Evolutionary conservation across 768 basidiomycete genomes (phyloP).

Genomic region (Lyophyllum atratum): DNA sequence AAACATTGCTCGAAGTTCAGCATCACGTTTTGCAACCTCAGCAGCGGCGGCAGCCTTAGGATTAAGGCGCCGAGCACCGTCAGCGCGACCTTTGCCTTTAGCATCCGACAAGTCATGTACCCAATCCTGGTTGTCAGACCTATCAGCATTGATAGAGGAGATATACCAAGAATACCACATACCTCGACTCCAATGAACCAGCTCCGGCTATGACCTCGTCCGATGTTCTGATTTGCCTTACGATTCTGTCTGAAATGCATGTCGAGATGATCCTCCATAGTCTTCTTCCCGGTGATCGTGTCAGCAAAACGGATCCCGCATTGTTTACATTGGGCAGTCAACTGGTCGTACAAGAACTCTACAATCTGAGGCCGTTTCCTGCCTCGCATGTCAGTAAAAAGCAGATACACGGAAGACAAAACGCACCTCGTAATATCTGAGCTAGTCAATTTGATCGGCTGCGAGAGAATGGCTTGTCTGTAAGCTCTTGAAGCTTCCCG

Average conservation of each 20-base stretch:
- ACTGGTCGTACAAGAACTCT: conserved; percentile 71
- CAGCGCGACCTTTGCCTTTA: conserved; percentile 71
- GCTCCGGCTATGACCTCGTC: conserved; percentile 84
- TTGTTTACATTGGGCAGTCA: conserved; percentile 88
- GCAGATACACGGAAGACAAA: neutral
- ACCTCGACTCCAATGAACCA: conserved; percentile 90
- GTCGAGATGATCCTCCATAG: conserved; percentile 87
- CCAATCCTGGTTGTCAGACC: conserved; percentile 70
- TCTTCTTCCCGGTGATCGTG: conserved; percentile 67
- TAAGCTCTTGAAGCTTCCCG: conserved; percentile 58
- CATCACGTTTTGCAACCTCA: conserved; percentile 72
- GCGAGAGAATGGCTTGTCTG: conserved; percentile 56
- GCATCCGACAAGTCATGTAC: conserved; percentile 65
- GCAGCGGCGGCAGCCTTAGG: conserved; percentile 61
- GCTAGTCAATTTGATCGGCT: conserved; percentile 62
- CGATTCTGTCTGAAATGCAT: conserved; percentile 96
- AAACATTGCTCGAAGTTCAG: conserved; percentile 72
- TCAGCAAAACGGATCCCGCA: conserved; percentile 89
- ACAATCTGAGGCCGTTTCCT: conserved; percentile 64
- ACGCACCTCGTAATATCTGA: conserved; percentile 74
- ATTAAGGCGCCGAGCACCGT: conserved; percentile 50
- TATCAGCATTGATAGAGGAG: conserved; percentile 13
- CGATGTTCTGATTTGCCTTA: conserved; percentile 74
- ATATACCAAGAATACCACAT: conserved; percentile 27
- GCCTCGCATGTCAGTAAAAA: conserved; percentile 7